phyloP scores from a whole-genome alignment of 2,329 filamentous ascomycete genomes.

The Bimuria novae-zelandiae region DNA sequence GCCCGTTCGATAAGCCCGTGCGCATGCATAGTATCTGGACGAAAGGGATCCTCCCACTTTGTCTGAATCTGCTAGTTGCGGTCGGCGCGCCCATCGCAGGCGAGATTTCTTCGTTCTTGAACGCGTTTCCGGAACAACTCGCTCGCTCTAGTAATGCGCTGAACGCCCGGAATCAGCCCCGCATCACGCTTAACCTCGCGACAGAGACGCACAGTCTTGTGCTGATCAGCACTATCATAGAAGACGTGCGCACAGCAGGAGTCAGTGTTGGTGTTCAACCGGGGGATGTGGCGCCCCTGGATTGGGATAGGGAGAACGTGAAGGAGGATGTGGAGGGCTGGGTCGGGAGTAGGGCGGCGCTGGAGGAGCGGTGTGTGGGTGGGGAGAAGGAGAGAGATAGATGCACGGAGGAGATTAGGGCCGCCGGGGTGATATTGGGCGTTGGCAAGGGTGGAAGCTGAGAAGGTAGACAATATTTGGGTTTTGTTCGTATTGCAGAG shows the following conservation, averaged over 20 bases:
- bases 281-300: conserved; percentile 69
- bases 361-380: conserved; percentile 72
- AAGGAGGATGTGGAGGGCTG: conserved; percentile 85
- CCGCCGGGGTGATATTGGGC: conserved; percentile 44
- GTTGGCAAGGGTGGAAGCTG: conserved; percentile 17
- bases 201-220: conserved; percentile 80
- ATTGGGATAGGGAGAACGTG: conserved; percentile 74
- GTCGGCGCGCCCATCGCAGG: conserved; percentile 81
- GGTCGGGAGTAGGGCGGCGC: conserved; percentile 68
- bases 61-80: conserved; percentile 83
- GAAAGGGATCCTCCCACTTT: conserved; percentile 82
- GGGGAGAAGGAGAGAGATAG: conserved; percentile 79
- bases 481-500: too few species aligned
- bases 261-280: conserved; percentile 55
- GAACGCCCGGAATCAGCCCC: conserved; percentile 59
- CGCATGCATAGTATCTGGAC: conserved; percentile 90
- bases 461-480: too few species aligned
- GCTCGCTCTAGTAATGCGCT: conserved; percentile 73
- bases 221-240: conserved; percentile 74
- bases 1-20: conserved; percentile 75
- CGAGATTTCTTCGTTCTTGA: conserved; percentile 85
- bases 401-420: conserved; percentile 58
- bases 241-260: conserved; percentile 61
- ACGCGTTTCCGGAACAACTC: conserved; percentile 83
- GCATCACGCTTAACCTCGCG: conserved; percentile 73